phyloP scores from a whole-genome alignment of 768 basidiomycete genomes.

The Podaxis sp. region DNA sequence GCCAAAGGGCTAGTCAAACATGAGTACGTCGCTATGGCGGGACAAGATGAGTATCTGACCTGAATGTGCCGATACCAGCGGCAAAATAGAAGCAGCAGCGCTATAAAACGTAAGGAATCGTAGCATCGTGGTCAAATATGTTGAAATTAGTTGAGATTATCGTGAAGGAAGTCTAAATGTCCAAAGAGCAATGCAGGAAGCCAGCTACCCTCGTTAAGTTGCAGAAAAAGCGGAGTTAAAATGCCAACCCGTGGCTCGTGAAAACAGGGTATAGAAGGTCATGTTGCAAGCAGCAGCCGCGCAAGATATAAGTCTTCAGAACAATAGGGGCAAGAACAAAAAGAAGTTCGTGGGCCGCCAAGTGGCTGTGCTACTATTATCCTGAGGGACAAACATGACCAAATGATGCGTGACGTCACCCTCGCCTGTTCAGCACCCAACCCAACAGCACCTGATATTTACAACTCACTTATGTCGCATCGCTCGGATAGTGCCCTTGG shows the following conservation, averaged over 20 bases:
- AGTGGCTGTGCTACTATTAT: not conserved
- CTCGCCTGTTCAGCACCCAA: too few relatives aligned
- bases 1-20: constrained; percentile 42
- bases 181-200: not conserved
- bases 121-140: not conserved
- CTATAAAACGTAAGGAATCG: constrained; percentile 2
- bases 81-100: not conserved
- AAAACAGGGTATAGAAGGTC: not conserved
- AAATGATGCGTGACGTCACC: not conserved
- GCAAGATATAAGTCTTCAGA: not conserved
- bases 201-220: constrained; percentile 2
- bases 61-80: constrained; percentile 11
- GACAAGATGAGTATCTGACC: not conserved
- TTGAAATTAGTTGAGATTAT: not conserved
- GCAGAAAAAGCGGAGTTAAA: not conserved
- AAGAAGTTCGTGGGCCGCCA: not conserved
- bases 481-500: too few relatives aligned
- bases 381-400: not conserved
- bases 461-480: too few relatives aligned
- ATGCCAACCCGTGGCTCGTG: not conserved
- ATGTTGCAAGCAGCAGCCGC: not conserved
- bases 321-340: not conserved
- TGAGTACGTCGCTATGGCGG: not conserved
- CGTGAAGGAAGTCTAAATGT: not conserved
- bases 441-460: too few relatives aligned